phyloP scores from a whole-genome alignment of 2,329 filamentous ascomycete species.

The Elsinoe arachidis region DNA sequence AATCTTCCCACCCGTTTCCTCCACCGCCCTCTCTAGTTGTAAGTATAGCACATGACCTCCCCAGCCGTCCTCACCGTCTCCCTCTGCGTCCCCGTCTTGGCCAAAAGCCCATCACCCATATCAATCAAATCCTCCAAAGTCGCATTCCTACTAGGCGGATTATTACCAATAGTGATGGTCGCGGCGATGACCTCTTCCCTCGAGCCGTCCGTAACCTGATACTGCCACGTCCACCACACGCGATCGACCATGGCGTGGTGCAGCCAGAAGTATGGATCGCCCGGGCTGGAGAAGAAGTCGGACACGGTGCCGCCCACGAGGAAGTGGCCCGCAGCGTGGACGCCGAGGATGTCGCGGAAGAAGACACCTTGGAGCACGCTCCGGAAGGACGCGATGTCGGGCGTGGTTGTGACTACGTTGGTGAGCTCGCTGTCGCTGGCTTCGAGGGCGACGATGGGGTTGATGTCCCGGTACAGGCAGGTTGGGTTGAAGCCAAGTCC shows the following conservation, averaged over 20 bases:
- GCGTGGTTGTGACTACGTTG: slow-evolving; percentile 10
- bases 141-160: slow-evolving; percentile 34
- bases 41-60: slow-evolving; percentile 34
- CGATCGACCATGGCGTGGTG: slow-evolving; percentile 43
- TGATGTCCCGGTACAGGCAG: slow-evolving; percentile 16
- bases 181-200: slow-evolving; percentile 32
- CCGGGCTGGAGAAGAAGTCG: slow-evolving; percentile 39
- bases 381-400: slow-evolving; percentile 20
- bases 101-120: slow-evolving; percentile 33
- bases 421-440: slow-evolving; percentile 12
- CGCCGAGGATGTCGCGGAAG: slow-evolving; percentile 19
- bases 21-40: no score
- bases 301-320: slow-evolving; percentile 37
- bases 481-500: slow-evolving; percentile 17
- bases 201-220: slow-evolving; percentile 29
- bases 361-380: slow-evolving; percentile 22
- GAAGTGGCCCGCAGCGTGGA: slow-evolving; percentile 42
- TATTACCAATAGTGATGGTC: slow-evolving; percentile 37
- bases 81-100: no score
- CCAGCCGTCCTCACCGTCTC: slow-evolving; percentile 31
- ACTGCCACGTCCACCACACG: slow-evolving; percentile 45
- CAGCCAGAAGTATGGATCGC: slow-evolving; percentile 40
- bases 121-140: slow-evolving; percentile 35
- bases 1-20: no score
- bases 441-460: background rate